Base-by-base conservation (phyloP, 2,329 filamentous ascomycete genomes). In the Cryoendolithus antarcticus region DNA sequence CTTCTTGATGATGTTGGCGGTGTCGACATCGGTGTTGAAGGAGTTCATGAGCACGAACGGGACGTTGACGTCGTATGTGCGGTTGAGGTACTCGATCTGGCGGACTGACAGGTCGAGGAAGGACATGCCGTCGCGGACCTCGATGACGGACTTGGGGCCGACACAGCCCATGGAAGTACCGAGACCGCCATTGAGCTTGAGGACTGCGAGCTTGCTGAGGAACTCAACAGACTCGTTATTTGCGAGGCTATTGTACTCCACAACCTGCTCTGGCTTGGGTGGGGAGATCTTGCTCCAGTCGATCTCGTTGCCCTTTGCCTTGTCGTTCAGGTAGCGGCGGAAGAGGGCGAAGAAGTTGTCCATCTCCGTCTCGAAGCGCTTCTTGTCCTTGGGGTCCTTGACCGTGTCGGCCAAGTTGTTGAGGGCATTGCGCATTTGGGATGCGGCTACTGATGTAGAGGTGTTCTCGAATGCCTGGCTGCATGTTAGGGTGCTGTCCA, bases 271-370 rank as follows among this genome's bases (percentile, higher is more conserved):
- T 55, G 83, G 80, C 54, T 91, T 88, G 41, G 91, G 91, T 51
- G 91, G 91, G 39, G 84, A 82, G 63, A 98, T 98, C 58, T 86
- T 86, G 49, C 93, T 86, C 91, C 91, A 98, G 64, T 94, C 85
- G 52, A 86, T 89, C 60, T 78, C 78, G 62, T 91, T 95, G 63
- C 89, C 88, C 78, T 96, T 96, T 60, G 91, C 89, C 74, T 95
- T 94, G 71, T 96, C 91, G 62, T 95, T 95, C 48, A 98, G 72
- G 68, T 95, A 98, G 67, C 91, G 80, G 61, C 91, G 83, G 81
- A 98, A 98, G 46, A 98, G 82, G 45, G 86, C 82, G 62, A 98
- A 98, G 75, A 98, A 98, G 79, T 98, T 98, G 77, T 98, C 91
- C 88, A 95, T 96, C 70, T 98, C 89, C 4, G 88, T 93, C 71